Base-by-base conservation (phyloP, 2,329 filamentous ascomycete species). In the Fusarium burgessii region DNA sequence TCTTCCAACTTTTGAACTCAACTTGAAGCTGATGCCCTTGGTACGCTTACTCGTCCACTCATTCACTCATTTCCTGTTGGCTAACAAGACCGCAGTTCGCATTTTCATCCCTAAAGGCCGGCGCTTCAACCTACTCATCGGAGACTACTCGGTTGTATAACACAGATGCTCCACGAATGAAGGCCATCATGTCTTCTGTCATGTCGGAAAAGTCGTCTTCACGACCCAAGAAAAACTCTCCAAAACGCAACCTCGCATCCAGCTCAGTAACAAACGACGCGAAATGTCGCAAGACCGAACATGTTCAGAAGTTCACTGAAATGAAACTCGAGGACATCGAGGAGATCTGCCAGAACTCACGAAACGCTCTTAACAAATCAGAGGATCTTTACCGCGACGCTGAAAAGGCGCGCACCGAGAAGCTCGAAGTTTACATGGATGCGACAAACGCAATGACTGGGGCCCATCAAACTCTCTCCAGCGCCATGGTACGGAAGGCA, bases 401-500 rank as follows among this genome's bases (percentile, higher is more conserved):
- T 5, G 32, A 36, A n/a, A 50, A 25, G 11, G 47, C 47, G 2
- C 32, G 47, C 13, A 25, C 47, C 1, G 32, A 50, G 6, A 36
- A 25, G 32, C 17, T 50, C 4, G 47, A 50, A 13, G 36, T 20
- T 12, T 50, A 50, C 13, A 50, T 50, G 32, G 32, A 50, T 36
- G 47, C 47, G 11, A n/a, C 32, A 14, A 50, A 2, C 6, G 47
- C 20, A 17, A 50, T 50, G 20, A 50, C 47, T 2, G 32, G 47
- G 4, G 47, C 47, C 3, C 47, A 50, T 3, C 47, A 25, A 8
- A 18, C 32, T 0, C 6, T 36, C 0, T 50, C 32, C 0, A 50
- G 47, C 0, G 32, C 47, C 0, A 36, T 50, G 47, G 4, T 50
- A 2, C 0, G 47, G 0, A 50, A 6, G 0, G 47, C 32, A 0